Base-by-base conservation (phyloP, 495 filamentous ascomycete genomes). In the Choiromyces venosus region DNA sequence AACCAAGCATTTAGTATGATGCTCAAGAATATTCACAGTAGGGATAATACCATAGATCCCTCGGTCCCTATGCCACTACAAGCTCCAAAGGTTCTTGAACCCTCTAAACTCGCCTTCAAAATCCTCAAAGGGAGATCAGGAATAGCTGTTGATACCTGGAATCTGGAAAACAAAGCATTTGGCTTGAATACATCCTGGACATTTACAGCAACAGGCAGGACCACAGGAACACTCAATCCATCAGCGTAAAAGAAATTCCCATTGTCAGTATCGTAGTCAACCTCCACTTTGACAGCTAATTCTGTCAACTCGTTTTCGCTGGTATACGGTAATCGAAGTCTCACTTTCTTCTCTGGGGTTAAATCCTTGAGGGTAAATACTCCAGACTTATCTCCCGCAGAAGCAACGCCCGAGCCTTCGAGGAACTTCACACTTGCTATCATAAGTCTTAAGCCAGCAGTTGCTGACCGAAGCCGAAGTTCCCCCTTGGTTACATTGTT, bases 171-270 rank as follows among this genome's bases (percentile, higher is more conserved):
- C 0, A 98, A 86, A 1, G 89, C 85, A 38, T 89, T 83, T 68
- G 91, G 87, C 81, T 96, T 96, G 86, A 99, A 99, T 46, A 93
- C 88, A 76, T 99, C 96, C 78, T 97, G 93, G 52, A 99, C 94
- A 75, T 98, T 97, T 73, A 99, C 94, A 25, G 93, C 93, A 52
- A 99, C 87, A 0, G 92, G 92, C 16, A 98, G 84, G 25, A 87
- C 83, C 9, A 92, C 90, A 1, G 89, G 87, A 36, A 93, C 84
- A n/a, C 86, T 86, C 16, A 85, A 86, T 35, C 87, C 88, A 66
- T 87, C 86, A 3, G 88, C 87, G 79, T 91, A 97, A 69, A 86
- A 84, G 76, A 95, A 97, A 39, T 82, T 84, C 1, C 93, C 93
- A 19, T 87, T 83, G 7, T 89, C 85, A 0, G 94, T 97, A 25